phyloP scores from a whole-genome alignment of 2,329 filamentous ascomycete species.

The Harringtonia aguacate region DNA sequence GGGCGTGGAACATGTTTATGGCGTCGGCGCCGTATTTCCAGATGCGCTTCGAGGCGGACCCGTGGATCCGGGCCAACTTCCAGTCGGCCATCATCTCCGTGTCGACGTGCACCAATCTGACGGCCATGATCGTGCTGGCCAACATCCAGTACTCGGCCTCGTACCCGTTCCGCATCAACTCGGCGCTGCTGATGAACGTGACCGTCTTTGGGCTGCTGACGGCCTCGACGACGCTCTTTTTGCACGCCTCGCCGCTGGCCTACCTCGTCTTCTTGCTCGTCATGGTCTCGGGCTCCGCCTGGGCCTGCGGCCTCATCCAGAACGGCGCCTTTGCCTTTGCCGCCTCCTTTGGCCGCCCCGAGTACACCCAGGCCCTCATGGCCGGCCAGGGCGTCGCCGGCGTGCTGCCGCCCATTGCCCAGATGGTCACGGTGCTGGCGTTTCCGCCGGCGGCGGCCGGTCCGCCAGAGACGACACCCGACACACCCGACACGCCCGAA shows the following conservation, averaged over 20 bases:
- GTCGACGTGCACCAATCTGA: conserved; percentile 74
- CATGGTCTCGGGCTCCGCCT: conserved; percentile 70
- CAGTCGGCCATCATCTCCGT: conserved; percentile 83
- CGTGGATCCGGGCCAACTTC: conserved; percentile 69
- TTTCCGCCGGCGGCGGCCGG: conserved; percentile 29
- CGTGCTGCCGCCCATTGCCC: conserved; percentile 76
- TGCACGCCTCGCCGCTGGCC: conserved; percentile 44
- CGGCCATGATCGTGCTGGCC: conserved; percentile 63
- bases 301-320: conserved; percentile 77
- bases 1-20: conserved; percentile 99
- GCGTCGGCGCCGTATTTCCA: conserved; percentile 92
- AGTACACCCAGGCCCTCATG: conserved; percentile 97
- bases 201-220: conserved; percentile 67
- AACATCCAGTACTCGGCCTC: conserved; percentile 73
- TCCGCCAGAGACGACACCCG: not conserved
- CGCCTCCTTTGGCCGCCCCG: conserved; percentile 68
- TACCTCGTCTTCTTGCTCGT: conserved; percentile 77
- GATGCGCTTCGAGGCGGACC: conserved; percentile 59
- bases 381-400: conserved; percentile 86
- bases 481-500: not conserved
- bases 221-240: conserved; percentile 62
- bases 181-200: conserved; percentile 68
- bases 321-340: conserved; percentile 93
- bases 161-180: conserved; percentile 77
- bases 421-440: conserved; percentile 72